These are phyloP conservation scores for Pachyrhizus erosus DNA, from an alignment of 306 rosid genomes.

Conservation along the genomic window DNA sequence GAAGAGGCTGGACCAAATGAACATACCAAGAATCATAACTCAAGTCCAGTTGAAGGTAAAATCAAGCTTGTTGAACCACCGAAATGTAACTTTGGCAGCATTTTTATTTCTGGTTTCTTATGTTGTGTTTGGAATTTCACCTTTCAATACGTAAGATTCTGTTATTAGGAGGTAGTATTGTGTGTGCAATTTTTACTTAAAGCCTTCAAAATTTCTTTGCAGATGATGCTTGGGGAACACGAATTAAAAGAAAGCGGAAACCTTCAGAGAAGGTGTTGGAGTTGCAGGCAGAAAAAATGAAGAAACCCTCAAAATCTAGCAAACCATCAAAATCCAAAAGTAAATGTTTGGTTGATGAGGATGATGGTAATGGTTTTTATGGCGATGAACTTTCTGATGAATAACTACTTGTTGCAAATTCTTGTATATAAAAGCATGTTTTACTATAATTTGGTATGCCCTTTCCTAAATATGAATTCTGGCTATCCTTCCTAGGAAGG, in stretches of 20 bases:
- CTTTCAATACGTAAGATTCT: neutral
- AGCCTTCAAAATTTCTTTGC: constrained; percentile 1
- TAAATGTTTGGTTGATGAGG: constrained; percentile 60
- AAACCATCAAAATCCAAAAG: constrained; percentile 55
- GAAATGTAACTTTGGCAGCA: neutral
- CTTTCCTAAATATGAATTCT: too few species aligned
- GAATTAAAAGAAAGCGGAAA: constrained; percentile 70
- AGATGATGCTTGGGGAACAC: constrained; percentile 63
- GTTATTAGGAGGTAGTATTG: neutral
- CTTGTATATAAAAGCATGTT: neutral
- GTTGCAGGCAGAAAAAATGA: constrained; percentile 82
- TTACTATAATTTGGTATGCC: neutral
- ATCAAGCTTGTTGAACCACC: neutral
- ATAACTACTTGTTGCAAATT: constrained; percentile 11
- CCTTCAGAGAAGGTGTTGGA: constrained; percentile 92
- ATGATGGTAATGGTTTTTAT: constrained; percentile 55
- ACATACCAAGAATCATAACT: constrained; percentile 61
- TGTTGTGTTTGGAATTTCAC: neutral
- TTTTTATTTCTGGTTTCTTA: neutral
- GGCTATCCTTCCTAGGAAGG: too few species aligned
- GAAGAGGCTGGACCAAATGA: constrained; percentile 88
- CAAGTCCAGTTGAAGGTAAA: constrained; percentile 91
- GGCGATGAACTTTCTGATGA: constrained; percentile 65
- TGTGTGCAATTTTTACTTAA: neutral
- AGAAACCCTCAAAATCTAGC: constrained; percentile 65